Percentiles rank a stretch among this genome's conserved stretches.
Conservation (phyloP, 2,329 filamentous ascomycete species). For the Penicillium expansum region DNA sequence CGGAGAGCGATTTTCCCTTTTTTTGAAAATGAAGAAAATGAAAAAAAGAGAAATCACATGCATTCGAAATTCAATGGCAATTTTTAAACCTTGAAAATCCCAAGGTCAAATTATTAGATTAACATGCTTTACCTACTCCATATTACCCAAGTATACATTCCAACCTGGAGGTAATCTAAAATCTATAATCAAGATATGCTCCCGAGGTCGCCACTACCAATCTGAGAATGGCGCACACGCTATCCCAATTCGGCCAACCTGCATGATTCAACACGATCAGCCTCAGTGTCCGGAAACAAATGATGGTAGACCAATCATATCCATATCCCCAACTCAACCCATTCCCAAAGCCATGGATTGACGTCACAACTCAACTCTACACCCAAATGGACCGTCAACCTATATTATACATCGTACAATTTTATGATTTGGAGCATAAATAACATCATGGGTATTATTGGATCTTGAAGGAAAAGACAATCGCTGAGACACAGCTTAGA, state of each 20-base stretch:
- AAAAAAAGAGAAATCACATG: too few relatives aligned
- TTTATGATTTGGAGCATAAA: constrained; percentile 13
- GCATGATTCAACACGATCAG: constrained; percentile 7
- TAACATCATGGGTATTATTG: constrained; percentile 36
- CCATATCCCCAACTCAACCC: not conserved
- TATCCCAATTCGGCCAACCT: constrained; percentile 1
- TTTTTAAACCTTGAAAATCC: not conserved
- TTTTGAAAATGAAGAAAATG: too few relatives aligned
- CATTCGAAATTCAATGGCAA: not conserved
- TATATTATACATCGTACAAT: not conserved
- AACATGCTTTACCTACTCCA: not conserved
- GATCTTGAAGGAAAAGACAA: constrained; percentile 33
- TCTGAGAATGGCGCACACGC: not conserved
- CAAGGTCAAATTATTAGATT: not conserved
- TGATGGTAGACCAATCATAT: not conserved
- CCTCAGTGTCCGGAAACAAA: not conserved
- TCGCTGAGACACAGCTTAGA: constrained; percentile 41
- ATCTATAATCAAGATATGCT: not conserved
- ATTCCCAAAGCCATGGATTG: not conserved
- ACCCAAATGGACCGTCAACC: not conserved
- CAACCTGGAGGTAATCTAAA: not conserved
- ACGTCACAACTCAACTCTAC: not conserved
- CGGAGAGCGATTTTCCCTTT: not conserved
- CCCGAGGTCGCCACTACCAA: not conserved
- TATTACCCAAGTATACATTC: not conserved